Conservation (phyloP, 108 stramenopile species). For the Nannochloropsis gaditana region DNA sequence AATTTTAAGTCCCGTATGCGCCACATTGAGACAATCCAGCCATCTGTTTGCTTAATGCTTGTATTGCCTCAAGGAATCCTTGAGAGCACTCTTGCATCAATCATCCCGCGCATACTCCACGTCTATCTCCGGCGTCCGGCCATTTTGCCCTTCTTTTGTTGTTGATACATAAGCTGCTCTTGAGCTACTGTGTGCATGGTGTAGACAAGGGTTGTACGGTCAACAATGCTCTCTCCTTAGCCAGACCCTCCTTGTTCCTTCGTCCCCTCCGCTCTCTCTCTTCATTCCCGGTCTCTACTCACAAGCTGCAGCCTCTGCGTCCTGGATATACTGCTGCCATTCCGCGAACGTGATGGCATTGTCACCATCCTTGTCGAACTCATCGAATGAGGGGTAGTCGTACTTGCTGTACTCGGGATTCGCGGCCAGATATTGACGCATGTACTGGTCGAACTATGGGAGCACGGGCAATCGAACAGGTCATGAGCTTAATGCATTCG, state of each 20-base stretch:
- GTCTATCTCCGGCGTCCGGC: conserved; percentile 5
- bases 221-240: not conserved
- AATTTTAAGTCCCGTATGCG: no score
- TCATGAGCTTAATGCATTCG: no score
- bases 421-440: conserved; percentile 12
- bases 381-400: not conserved
- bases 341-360: not conserved
- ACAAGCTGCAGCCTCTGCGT: not conserved
- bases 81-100: not conserved
- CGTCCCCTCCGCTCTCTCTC: not conserved
- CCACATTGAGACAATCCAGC: no score
- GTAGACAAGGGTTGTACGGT: not conserved
- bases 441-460: conserved; percentile 17
- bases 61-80: no score
- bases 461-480: no score
- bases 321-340: conserved; percentile 14
- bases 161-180: conserved; percentile 20
- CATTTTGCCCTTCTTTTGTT: not conserved
- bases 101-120: not conserved
- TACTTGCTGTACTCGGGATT: conserved; percentile 20
- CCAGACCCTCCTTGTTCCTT: not conserved
- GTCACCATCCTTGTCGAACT: conserved; percentile 11
- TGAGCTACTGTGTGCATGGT: not conserved
- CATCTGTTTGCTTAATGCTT: no score
- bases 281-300: not conserved